These are phyloP conservation scores for Fimicolochytrium jonesii DNA, from an alignment of 192 early-diverging fungal genomes.

Conservation along the genomic window DNA sequence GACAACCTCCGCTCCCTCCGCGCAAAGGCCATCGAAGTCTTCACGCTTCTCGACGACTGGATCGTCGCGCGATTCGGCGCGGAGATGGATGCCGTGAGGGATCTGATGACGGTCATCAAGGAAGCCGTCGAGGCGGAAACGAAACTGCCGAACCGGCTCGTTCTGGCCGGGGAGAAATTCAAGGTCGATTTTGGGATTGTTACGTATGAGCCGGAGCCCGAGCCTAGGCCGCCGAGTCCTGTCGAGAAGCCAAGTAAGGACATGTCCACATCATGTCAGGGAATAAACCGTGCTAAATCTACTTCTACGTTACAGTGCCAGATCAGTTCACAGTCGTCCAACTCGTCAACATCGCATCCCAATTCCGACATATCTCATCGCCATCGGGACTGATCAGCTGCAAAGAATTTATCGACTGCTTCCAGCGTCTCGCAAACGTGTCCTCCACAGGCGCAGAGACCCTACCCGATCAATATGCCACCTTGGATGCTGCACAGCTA, in stretches of 20 bases:
- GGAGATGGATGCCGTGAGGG: constrained; percentile 58
- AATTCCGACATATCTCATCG: constrained; percentile 36
- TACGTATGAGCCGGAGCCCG: constrained; percentile 51
- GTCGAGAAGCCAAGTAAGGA: constrained; percentile 44
- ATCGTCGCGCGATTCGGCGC: constrained; percentile 41
- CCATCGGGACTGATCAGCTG: constrained; percentile 30
- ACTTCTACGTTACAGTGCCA: constrained; percentile 22
- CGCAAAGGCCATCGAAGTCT: constrained; percentile 48
- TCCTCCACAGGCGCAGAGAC: constrained; percentile 34
- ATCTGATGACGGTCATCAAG: constrained; percentile 49
- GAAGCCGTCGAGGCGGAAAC: constrained; percentile 56
- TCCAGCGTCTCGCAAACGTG: constrained; percentile 29
- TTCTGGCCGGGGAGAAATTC: constrained; percentile 52
- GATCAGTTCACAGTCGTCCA: constrained; percentile 54
- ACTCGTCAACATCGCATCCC: constrained; percentile 35
- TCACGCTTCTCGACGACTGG: constrained; percentile 54
- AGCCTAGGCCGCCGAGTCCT: constrained; percentile 51
- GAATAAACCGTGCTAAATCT: background rate
- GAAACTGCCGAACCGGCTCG: constrained; percentile 47
- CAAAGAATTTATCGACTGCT: constrained; percentile 45
- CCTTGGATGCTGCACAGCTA: constrained; percentile 34
- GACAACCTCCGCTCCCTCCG: constrained; percentile 39
- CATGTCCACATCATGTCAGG: no score
- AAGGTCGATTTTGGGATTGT: constrained; percentile 46
- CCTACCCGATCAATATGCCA: constrained; percentile 44